Conservation (phyloP, 805 yeast genomes). For the Debaryomyces castellii region DNA sequence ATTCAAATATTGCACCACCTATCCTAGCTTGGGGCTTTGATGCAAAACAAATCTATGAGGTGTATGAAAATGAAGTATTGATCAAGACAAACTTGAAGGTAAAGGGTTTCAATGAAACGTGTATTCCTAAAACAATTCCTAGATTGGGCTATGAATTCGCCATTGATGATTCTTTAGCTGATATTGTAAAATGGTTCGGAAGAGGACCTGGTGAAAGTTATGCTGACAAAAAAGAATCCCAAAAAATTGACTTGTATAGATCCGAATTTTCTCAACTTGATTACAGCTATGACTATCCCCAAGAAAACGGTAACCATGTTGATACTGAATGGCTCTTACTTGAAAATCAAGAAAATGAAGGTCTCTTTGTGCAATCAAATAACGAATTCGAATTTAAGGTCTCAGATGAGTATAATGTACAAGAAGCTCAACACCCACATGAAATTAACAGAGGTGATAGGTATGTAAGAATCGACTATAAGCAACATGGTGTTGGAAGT, state of each 20-base stretch:
- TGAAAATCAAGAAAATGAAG: conserved; percentile 5
- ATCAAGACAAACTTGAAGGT: conserved; percentile 7
- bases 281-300: conserved; percentile 31
- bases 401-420: conserved; percentile 11
- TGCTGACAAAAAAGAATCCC: conserved; percentile 26
- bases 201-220: conserved; percentile 36
- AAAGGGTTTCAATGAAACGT: conserved; percentile 1
- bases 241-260: conserved; percentile 20
- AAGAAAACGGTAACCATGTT: conserved; percentile 34
- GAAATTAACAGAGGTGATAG: conserved; percentile 11
- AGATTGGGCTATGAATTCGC: conserved; percentile 32
- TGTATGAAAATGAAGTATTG: conserved; percentile 6
- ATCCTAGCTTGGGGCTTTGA: conserved; percentile 24
- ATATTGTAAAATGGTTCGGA: conserved; percentile 29
- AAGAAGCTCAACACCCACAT: conserved; percentile 17
- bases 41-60: conserved; percentile 7
- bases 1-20: conserved; percentile 18
- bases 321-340: conserved; percentile 26
- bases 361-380: conserved; percentile 5
- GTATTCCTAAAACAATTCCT: conserved; percentile 25
- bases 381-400: conserved; percentile 14
- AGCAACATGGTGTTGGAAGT: conserved; percentile 18
- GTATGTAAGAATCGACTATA: conserved; percentile 15
- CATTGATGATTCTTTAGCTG: conserved; percentile 12
- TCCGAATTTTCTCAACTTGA: conserved; percentile 14